phyloP scores from a whole-genome alignment of 169 alveolate genomes.

The Babesia bigemina region DNA sequence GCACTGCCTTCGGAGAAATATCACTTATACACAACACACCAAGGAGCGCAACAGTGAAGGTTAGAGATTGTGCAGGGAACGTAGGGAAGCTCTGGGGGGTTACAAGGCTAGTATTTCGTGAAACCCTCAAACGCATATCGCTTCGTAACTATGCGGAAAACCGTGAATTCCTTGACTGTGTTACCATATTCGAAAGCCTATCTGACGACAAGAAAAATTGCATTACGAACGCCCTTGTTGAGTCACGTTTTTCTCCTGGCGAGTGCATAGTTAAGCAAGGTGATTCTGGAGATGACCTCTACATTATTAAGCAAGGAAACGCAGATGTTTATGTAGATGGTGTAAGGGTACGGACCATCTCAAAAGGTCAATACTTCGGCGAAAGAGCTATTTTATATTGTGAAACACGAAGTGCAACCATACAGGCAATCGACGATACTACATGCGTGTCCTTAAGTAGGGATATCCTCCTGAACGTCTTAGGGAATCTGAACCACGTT shows the following conservation, averaged over 20 bases:
- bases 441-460: conserved; percentile 85
- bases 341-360: conserved; percentile 77
- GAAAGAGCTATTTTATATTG: conserved; percentile 91
- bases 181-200: conserved; percentile 85
- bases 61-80: conserved; percentile 88
- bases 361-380: conserved; percentile 92
- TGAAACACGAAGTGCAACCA: conserved; percentile 92
- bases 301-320: conserved; percentile 87
- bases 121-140: conserved; percentile 85
- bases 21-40: conserved; percentile 97
- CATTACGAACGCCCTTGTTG: conserved; percentile 88
- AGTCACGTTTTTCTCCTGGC: conserved; percentile 79
- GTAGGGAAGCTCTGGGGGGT: conserved; percentile 93
- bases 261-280: conserved; percentile 89
- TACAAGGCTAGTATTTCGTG: conserved; percentile 89
- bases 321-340: conserved; percentile 85
- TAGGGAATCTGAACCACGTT: conserved; percentile 87
- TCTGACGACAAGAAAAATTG: conserved; percentile 87
- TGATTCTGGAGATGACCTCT: conserved; percentile 89
- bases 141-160: conserved; percentile 88
- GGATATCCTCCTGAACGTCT: conserved; percentile 78
- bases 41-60: conserved; percentile 95
- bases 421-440: conserved; percentile 82
- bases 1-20: conserved; percentile 97
- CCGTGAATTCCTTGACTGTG: conserved; percentile 86